Evolutionary conservation across 2,329 filamentous ascomycete species (phyloP), one percentile per base, ranked within the genome.

Genomic region (Emericellopsis atlantica): DNA sequence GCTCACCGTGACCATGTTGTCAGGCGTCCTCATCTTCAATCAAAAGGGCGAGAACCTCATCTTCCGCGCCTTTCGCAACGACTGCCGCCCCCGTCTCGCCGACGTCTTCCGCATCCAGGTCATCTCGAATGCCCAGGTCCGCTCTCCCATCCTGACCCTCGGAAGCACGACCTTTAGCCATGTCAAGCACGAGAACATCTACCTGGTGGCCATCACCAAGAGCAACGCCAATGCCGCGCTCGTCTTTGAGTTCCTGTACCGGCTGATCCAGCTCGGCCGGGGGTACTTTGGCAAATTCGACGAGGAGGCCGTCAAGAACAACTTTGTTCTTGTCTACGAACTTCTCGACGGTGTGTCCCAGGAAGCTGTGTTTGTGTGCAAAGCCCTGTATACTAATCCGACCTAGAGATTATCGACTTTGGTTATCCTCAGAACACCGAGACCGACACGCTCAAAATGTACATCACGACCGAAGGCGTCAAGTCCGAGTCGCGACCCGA

Each of bases 11-110:
- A 81, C 55, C 48, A 98, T 98, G 93, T 73, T 98, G 52, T 96
- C 90, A 52, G 92, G 92, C 45, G 90, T 98, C 56, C 79, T 98
- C 51, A 81, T 98, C 52, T 98, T 98, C 75, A 98, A 98, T 53
- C 92, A 98, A 64, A 98, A 98, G 68, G 92, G 92, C 67, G 92
- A 98, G 70, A 95, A 98, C 66, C 85, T 98, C 58, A 98, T 98
- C 64, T 95, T 98, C 70, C 87, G 92, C 58, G 88, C 92, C 54
- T 98, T 98, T 67, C 88, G 92, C 57, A 95, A 95, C 61, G 93
- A 98, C 68, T 96, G 92, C 67, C 87, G 93, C 43, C 92, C 92
- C 42, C 87, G 92, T 40, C 84, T 98, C 49, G 92, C 92, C 66
- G 92, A 98, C 60, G 90, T 98, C 67, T 98, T 98, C 67, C 89